Conservation (phyloP, 164 flowering plant genomes). For the Magnolia sinica region DNA sequence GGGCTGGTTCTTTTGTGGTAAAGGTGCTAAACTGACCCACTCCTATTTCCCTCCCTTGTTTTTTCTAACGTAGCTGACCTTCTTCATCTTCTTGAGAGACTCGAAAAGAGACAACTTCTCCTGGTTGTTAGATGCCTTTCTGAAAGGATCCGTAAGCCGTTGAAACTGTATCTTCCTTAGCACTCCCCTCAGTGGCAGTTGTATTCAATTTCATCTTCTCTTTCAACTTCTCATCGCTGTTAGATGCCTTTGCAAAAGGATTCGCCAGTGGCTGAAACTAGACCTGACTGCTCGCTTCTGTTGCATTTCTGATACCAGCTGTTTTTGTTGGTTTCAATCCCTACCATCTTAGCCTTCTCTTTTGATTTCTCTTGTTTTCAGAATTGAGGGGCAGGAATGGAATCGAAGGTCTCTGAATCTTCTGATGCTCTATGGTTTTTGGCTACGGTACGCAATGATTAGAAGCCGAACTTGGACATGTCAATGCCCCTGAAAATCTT, state of each 20-base stretch:
- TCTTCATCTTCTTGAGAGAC: conserved; percentile 57
- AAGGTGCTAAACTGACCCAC: background rate
- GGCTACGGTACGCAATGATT: conserved; percentile 5
- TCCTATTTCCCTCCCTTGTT: background rate
- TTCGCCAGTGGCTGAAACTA: conserved; percentile 27
- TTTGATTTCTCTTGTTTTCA: conserved; percentile 42
- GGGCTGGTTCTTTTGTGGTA: background rate
- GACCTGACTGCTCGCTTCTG: conserved; percentile 9
- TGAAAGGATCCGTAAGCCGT: conserved; percentile 59
- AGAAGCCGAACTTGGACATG: conserved; percentile 4
- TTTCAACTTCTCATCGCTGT: conserved; percentile 28
- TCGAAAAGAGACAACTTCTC: conserved; percentile 54
- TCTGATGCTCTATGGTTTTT: conserved; percentile 30
- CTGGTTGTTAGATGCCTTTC: conserved; percentile 45
- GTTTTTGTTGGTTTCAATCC: conserved; percentile 8
- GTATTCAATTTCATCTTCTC: conserved; percentile 19
- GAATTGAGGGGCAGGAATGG: conserved; percentile 36
- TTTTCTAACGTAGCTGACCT: conserved; percentile 7
- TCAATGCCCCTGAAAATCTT: conserved; percentile 37
- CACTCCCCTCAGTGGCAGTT: conserved; percentile 4
- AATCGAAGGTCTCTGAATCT: conserved; percentile 22
- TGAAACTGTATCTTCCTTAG: conserved; percentile 13
- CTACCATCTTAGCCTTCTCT: conserved; percentile 22
- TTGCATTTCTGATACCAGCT: background rate
- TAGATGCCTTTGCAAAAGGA: conserved; percentile 43